Evolutionary conservation across 192 early-diverging fungal genomes (phyloP).

Genomic region (Dispira simplex): DNA sequence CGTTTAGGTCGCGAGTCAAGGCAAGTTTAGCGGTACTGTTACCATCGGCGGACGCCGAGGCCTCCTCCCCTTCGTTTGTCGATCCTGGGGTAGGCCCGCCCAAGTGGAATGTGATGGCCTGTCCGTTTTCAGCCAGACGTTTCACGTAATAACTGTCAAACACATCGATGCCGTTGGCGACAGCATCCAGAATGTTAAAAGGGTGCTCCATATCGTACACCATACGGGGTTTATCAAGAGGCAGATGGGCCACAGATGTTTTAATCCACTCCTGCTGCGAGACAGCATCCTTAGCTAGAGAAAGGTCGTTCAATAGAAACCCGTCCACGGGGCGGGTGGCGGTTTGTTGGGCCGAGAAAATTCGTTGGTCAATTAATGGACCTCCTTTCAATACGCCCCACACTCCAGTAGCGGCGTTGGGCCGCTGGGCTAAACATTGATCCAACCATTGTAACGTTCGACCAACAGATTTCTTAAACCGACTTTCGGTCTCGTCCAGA

Average conservation of each 20-base stretch:
- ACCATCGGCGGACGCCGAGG: neutral
- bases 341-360: neutral
- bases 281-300: slow-evolving; percentile 15
- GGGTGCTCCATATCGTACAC: slow-evolving; percentile 32
- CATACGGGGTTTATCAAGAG: slow-evolving; percentile 34
- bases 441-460: slow-evolving; percentile 26
- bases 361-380: neutral
- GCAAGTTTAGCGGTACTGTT: no score
- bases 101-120: slow-evolving; percentile 42
- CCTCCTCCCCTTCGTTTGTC: neutral
- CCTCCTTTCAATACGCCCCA: neutral
- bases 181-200: slow-evolving; percentile 21
- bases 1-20: slow-evolving; percentile 35
- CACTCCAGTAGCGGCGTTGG: neutral
- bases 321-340: slow-evolving; percentile 14
- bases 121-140: slow-evolving; percentile 44
- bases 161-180: slow-evolving; percentile 43
- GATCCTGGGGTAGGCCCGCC: neutral
- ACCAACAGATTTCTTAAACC: slow-evolving; percentile 25
- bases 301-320: slow-evolving; percentile 29
- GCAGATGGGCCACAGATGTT: slow-evolving; percentile 29
- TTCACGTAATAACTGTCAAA: slow-evolving; percentile 55
- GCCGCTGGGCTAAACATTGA: slow-evolving; percentile 15
- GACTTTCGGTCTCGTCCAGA: neutral
- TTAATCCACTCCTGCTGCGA: slow-evolving; percentile 24